Conservation (phyloP, 495 filamentous ascomycete species). For the Penicillium flavigenum region DNA sequence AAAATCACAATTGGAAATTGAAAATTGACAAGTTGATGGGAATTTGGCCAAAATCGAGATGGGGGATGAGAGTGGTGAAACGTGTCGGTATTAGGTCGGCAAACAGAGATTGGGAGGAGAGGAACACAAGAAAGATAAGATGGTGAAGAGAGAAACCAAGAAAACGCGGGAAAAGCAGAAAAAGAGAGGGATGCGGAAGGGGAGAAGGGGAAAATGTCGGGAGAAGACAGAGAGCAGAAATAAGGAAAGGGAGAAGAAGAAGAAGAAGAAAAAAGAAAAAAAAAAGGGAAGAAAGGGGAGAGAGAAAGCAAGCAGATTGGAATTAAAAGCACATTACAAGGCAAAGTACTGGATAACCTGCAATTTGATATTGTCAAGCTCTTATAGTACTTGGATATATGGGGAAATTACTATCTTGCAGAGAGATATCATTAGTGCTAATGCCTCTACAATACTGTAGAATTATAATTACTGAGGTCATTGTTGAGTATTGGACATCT, state of each 20-base stretch:
- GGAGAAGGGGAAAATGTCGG: conserved; percentile 10
- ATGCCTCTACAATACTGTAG: neutral
- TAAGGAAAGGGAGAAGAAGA: conserved; percentile 4
- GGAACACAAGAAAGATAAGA: conserved; percentile 38
- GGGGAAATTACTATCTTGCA: neutral
- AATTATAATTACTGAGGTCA: neutral
- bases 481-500: conserved; percentile 1
- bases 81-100: conserved; percentile 3
- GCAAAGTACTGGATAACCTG: conserved; percentile 4
- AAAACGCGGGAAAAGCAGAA: neutral
- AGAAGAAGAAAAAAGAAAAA: conserved; percentile 7
- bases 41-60: neutral
- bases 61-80: neutral
- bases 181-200: conserved; percentile 18
- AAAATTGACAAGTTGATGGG: conserved; percentile 1
- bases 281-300: conserved; percentile 21
- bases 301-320: conserved; percentile 17
- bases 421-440: neutral
- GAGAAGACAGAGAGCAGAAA: conserved; percentile 9
- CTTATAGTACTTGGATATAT: neutral
- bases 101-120: conserved; percentile 11
- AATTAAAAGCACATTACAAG: conserved; percentile 18
- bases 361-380: conserved; percentile 7
- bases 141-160: conserved; percentile 18
- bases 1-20: conserved; percentile 13